Conservation (phyloP, 805 yeast species). For the Pichia thaimueangensis region DNA sequence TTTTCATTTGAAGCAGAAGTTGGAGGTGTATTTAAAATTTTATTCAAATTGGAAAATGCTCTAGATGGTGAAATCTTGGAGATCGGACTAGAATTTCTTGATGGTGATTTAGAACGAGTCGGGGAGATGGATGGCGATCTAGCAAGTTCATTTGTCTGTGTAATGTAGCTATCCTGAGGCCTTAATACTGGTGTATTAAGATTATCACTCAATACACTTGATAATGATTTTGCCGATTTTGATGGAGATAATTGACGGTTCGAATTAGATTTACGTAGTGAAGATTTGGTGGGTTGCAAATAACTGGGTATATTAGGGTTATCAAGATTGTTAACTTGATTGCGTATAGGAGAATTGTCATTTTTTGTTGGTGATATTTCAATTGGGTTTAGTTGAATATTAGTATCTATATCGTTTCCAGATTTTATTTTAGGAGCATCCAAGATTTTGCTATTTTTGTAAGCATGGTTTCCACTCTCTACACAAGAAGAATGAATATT, state of each 20-base stretch:
- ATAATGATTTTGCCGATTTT: conserved; percentile 9
- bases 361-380: too few species aligned
- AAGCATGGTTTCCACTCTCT: conserved; percentile 1
- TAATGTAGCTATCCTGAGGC: not conserved
- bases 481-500: conserved; percentile 3
- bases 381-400: too few species aligned
- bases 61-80: conserved; percentile 18
- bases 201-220: not conserved
- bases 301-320: conserved; percentile 16
- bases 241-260: conserved; percentile 9
- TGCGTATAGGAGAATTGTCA: not conserved
- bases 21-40: conserved; percentile 7
- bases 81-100: conserved; percentile 4
- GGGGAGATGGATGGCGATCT: conserved; percentile 12
- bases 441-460: too few species aligned
- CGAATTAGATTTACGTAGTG: conserved; percentile 14
- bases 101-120: not conserved
- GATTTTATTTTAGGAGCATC: too few species aligned
- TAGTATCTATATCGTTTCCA: too few species aligned
- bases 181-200: conserved; percentile 1
- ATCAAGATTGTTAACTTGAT: conserved; percentile 1
- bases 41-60: conserved; percentile 17
- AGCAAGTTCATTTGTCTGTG: not conserved
- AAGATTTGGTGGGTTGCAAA: conserved; percentile 20
- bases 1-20: not conserved